Conservation (phyloP, 805 yeast species). For the Monosporozyma yasuniensis region DNA sequence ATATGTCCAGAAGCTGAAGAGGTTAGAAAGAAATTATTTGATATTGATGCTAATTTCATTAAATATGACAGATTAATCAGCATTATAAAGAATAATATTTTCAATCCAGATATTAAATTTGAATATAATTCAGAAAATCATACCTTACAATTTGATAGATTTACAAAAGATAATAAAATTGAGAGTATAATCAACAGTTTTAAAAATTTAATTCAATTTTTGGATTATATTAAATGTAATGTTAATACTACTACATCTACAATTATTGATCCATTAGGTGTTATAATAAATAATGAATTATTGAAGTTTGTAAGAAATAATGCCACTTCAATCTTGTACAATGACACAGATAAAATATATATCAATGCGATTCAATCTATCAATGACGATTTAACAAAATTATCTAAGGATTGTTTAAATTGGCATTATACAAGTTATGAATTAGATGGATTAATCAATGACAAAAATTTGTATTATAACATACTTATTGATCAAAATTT, state of each 20-base stretch:
- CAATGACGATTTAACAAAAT: conserved; percentile 7
- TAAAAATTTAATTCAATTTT: conserved; percentile 6
- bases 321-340: conserved; percentile 12
- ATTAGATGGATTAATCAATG: conserved; percentile 14
- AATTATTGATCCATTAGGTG: conserved; percentile 11
- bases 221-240: neutral
- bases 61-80: conserved; percentile 8
- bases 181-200: conserved; percentile 7
- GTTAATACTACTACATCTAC: neutral
- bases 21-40: conserved; percentile 12
- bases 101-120: conserved; percentile 9
- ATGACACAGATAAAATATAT: conserved; percentile 7
- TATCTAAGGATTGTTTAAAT: conserved; percentile 6
- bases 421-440: conserved; percentile 16
- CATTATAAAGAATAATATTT: conserved; percentile 14
- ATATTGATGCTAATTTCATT: conserved; percentile 13
- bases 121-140: conserved; percentile 1
- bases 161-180: neutral
- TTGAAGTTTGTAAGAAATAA: conserved; percentile 17
- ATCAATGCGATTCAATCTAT: conserved; percentile 7
- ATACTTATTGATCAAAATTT: conserved; percentile 21
- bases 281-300: conserved; percentile 17
- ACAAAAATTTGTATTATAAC: conserved; percentile 17
- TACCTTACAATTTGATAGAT: neutral
- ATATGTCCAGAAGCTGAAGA: conserved; percentile 17